Conservation (phyloP, 495 filamentous ascomycete genomes). For the Penicillium canescens region DNA sequence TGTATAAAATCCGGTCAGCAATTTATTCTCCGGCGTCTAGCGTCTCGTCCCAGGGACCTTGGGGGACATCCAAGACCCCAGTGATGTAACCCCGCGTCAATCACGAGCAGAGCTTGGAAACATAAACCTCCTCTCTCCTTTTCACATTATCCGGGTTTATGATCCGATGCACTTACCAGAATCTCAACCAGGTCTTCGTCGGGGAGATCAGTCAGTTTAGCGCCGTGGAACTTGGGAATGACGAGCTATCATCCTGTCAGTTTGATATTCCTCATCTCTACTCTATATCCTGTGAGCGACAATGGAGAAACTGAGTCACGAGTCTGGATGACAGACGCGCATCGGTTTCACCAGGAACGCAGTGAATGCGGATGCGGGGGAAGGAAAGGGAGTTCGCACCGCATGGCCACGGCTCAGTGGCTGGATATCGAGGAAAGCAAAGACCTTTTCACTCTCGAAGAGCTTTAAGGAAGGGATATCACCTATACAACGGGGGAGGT, state of each 20-base stretch:
- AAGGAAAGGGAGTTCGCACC: conserved; percentile 43
- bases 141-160: background rate
- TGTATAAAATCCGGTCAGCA: conserved; percentile 28
- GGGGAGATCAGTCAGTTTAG: conserved; percentile 88
- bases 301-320: too few relatives aligned
- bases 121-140: background rate
- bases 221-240: conserved; percentile 94
- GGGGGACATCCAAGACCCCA: conserved; percentile 1
- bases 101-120: background rate
- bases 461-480: conserved; percentile 96
- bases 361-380: conserved; percentile 16
- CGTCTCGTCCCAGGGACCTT: conserved; percentile 18
- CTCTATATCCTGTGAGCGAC: background rate
- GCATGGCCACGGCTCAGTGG: conserved; percentile 84
- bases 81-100: background rate
- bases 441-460: conserved; percentile 87
- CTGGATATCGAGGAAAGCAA: conserved; percentile 96
- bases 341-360: too few relatives aligned
- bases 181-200: conserved; percentile 85
- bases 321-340: background rate
- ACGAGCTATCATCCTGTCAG: conserved; percentile 64
- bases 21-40: background rate
- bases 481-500: conserved; percentile 47
- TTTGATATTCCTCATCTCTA: conserved; percentile 1
- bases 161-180: conserved; percentile 54